Conservation (phyloP, 805 yeast species). For the Metschnikowia aberdeeniae region DNA sequence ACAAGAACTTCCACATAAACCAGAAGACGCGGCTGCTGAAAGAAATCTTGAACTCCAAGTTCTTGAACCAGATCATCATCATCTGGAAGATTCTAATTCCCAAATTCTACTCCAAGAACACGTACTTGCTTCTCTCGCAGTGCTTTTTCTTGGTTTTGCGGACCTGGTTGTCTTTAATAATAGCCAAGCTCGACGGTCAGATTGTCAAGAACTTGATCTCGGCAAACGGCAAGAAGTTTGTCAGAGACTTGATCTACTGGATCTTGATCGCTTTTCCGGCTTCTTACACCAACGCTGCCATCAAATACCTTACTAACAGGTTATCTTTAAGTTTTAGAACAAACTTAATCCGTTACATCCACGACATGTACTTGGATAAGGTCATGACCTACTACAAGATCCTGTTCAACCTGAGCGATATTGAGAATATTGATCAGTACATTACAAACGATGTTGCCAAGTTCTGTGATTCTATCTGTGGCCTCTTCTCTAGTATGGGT, state of each 20-base stretch:
- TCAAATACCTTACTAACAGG: slow-evolving; percentile 72
- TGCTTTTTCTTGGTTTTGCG: slow-evolving; percentile 71
- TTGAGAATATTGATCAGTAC: slow-evolving; percentile 77
- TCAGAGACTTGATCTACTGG: slow-evolving; percentile 81
- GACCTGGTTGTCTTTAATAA: slow-evolving; percentile 81
- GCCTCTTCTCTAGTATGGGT: slow-evolving; percentile 83
- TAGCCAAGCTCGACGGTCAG: slow-evolving; percentile 88
- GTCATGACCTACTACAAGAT: slow-evolving; percentile 80
- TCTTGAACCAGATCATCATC: slow-evolving; percentile 67
- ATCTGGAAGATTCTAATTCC: slow-evolving; percentile 86
- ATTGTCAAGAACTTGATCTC: slow-evolving; percentile 85
- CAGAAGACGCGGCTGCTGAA: slow-evolving; percentile 28
- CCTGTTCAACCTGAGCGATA: slow-evolving; percentile 51
- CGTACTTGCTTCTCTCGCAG: slow-evolving; percentile 63
- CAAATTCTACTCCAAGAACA: slow-evolving; percentile 59
- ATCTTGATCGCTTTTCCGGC: slow-evolving; percentile 89
- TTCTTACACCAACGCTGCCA: slow-evolving; percentile 85
- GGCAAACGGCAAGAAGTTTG: slow-evolving; percentile 69
- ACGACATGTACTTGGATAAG: slow-evolving; percentile 81
- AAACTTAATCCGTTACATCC: slow-evolving; percentile 76
- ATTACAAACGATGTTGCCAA: slow-evolving; percentile 80
- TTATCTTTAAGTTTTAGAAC: slow-evolving; percentile 82
- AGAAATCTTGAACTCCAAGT: slow-evolving; percentile 50
- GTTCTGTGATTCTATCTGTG: slow-evolving; percentile 76
- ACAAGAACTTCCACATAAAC: slow-evolving; percentile 42